These are phyloP conservation scores for Syncephalastrum contaminatum DNA, from an alignment of 371 early-diverging fungal genomes.

Conservation along the genomic window DNA sequence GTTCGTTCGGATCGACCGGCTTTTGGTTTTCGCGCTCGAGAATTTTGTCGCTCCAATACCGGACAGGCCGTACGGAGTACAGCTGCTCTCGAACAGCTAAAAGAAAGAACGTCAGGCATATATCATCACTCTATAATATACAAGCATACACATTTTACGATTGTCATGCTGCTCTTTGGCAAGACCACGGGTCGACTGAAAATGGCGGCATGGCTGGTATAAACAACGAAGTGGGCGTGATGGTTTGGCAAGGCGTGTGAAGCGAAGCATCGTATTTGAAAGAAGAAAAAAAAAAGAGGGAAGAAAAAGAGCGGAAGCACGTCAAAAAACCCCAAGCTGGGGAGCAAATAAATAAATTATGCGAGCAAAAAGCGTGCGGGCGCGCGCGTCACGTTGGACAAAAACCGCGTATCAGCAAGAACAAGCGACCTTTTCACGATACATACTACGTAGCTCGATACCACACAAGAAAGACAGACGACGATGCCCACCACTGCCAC, in stretches of 20 bases:
- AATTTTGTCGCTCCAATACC: constrained; percentile 46
- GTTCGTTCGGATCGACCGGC: constrained; percentile 20
- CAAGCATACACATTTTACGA: neutral
- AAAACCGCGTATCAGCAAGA: too few relatives aligned
- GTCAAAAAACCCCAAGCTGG: neutral
- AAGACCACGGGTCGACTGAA: neutral
- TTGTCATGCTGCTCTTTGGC: neutral
- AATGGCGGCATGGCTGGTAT: constrained; percentile 6
- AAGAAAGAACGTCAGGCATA: too few relatives aligned
- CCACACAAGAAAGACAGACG: too few relatives aligned
- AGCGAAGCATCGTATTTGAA: too few relatives aligned
- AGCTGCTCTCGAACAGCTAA: constrained; percentile 8
- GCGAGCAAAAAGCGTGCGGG: too few relatives aligned
- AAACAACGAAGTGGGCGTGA: neutral
- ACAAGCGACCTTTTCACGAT: too few relatives aligned
- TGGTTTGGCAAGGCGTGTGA: too few relatives aligned
- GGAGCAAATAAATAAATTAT: neutral
- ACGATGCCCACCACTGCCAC: too few relatives aligned
- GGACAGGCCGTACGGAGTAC: constrained; percentile 45
- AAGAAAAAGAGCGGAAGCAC: neutral
- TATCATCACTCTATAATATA: neutral
- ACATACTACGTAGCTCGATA: too few relatives aligned
- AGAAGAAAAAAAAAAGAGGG: constrained; percentile 2
- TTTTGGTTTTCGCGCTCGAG: constrained; percentile 23
- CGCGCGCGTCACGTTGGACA: too few relatives aligned